A percentile compares a stretch with the other conserved stretches of the same genome.
phyloP scores from a whole-genome alignment of 2,329 filamentous ascomycete species.

The Scopulariopsis brevicaulis region DNA sequence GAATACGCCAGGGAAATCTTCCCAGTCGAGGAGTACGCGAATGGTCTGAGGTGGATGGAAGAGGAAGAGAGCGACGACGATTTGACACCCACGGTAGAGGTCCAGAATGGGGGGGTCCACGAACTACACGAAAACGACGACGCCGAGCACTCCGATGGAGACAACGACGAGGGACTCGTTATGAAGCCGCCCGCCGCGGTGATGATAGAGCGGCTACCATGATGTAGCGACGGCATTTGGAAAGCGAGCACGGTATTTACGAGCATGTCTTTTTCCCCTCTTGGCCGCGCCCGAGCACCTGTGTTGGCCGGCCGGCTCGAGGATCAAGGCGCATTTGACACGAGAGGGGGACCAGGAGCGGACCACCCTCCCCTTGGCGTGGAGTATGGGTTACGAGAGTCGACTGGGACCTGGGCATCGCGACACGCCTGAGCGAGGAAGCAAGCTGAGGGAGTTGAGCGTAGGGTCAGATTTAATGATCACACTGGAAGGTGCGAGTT shows the following conservation, averaged over 20 bases:
- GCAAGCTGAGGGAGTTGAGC: not conserved
- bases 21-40: slow-evolving; percentile 85
- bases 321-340: not conserved
- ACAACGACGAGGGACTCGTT: slow-evolving; percentile 46
- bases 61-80: slow-evolving; percentile 31
- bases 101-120: not conserved
- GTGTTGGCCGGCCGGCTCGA: not conserved
- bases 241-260: not conserved
- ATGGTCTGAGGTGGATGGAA: slow-evolving; percentile 88
- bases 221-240: not conserved
- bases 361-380: not conserved
- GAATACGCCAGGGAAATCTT: slow-evolving; percentile 95
- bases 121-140: slow-evolving; percentile 32
- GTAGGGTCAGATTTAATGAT: not conserved
- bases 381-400: not conserved
- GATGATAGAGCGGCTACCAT: slow-evolving; percentile 38
- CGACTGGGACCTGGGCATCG: not conserved
- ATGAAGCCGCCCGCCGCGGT: slow-evolving; percentile 45
- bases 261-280: not conserved
- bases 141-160: slow-evolving; percentile 30
- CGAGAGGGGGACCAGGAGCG: not conserved
- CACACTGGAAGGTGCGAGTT: not conserved
- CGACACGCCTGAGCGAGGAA: not conserved
- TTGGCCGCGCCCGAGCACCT: not conserved
- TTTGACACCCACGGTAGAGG: slow-evolving; percentile 1